Percentiles rank a stretch among this genome's conserved stretches.
Evolutionary conservation across 1,284 basidiomycete genomes (phyloP).

Genomic region (Tilletia caries): DNA sequence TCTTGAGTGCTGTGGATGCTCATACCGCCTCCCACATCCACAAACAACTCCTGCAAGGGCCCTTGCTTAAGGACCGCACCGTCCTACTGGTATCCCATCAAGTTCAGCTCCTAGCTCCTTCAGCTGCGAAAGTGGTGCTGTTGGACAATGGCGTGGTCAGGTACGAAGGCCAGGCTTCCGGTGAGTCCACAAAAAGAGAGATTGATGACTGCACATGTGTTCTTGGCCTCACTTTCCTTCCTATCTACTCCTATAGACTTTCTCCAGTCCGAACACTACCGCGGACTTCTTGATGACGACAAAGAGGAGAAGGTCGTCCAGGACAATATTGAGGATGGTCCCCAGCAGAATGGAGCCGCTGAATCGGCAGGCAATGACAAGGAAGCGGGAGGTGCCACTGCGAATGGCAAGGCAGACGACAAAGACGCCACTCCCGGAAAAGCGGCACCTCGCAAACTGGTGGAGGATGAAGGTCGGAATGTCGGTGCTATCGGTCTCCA

Average conservation of each 20-base stretch:
- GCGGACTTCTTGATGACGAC: constrained; percentile 50
- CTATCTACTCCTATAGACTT: constrained; percentile 28
- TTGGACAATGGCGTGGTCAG: constrained; percentile 32
- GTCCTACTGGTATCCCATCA: constrained; percentile 72
- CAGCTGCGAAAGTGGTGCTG: constrained; percentile 27
- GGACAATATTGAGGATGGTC: constrained; percentile 20
- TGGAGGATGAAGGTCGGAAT: constrained; percentile 21
- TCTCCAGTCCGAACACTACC: constrained; percentile 34
- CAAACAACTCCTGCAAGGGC: constrained; percentile 56
- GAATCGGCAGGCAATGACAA: constrained; percentile 11
- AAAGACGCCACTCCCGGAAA: not conserved
- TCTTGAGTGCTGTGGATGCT: constrained; percentile 62
- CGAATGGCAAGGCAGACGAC: not conserved
- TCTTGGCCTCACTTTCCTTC: too few relatives aligned
- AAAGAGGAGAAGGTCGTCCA: constrained; percentile 56
- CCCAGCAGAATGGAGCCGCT: constrained; percentile 13
- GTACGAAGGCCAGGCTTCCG: constrained; percentile 19
- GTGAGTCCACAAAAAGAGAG: not conserved
- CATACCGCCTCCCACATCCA: constrained; percentile 51
- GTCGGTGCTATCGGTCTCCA: constrained; percentile 20
- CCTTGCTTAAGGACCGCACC: constrained; percentile 59
- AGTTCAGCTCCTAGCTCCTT: constrained; percentile 28
- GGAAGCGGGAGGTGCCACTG: not conserved
- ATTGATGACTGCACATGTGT: too few relatives aligned
- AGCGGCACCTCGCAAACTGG: constrained; percentile 19